These are phyloP conservation scores for Phaeosphaeria sp. DNA, from an alignment of 2,329 filamentous ascomycete genomes.

Conservation along the genomic window DNA sequence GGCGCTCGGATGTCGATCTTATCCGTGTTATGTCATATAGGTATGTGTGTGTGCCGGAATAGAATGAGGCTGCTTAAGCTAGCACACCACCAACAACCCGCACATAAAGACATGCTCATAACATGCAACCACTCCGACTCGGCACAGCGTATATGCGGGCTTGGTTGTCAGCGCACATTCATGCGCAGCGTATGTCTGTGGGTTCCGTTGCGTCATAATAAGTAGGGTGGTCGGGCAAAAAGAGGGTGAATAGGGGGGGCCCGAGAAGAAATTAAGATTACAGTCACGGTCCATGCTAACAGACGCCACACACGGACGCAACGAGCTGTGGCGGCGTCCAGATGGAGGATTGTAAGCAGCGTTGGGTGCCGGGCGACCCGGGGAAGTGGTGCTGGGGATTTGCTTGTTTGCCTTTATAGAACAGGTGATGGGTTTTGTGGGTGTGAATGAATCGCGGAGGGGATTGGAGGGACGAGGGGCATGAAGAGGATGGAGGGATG, in stretches of 20 bases:
- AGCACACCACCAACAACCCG: too few species aligned
- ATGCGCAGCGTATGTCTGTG: background rate
- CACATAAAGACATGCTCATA: too few species aligned
- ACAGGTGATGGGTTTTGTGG: background rate
- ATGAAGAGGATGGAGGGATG: background rate
- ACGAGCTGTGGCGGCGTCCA: background rate
- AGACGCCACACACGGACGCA: background rate
- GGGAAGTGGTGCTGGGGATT: background rate
- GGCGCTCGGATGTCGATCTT: too few species aligned
- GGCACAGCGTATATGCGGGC: background rate
- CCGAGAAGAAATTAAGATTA: background rate
- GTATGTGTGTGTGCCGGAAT: too few species aligned
- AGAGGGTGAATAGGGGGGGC: background rate
- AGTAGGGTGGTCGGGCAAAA: too few species aligned
- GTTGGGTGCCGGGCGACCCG: background rate
- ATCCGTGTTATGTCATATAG: too few species aligned
- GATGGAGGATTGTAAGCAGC: background rate
- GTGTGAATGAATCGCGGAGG: background rate
- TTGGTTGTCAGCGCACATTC: background rate
- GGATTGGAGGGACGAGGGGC: too few species aligned
- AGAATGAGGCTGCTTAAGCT: background rate
- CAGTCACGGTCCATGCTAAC: background rate
- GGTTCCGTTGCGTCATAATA: background rate
- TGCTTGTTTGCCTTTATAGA: background rate
- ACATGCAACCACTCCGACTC: background rate